Evolutionary conservation across 164 flowering plant genomes (phyloP).

Genomic region (Chloranthus sessilifolius): DNA sequence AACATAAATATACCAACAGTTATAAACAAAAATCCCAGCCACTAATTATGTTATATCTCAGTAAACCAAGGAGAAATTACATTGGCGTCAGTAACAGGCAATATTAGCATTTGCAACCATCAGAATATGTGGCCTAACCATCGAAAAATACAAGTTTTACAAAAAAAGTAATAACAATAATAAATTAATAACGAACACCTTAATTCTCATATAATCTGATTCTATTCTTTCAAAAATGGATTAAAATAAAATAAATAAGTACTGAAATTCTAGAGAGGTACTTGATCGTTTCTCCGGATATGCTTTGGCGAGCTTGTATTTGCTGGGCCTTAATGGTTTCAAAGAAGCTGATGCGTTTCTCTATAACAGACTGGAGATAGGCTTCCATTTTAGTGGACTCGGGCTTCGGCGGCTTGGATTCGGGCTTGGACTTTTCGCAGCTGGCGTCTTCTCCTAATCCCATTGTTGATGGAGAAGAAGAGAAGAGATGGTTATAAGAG

Average conservation of each 20-base stretch:
- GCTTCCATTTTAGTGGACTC: slow-evolving; percentile 15
- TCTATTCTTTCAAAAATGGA: no score
- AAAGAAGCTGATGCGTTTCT: slow-evolving; percentile 62
- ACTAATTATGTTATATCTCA: no score
- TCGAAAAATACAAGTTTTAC: neutral
- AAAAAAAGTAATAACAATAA: neutral
- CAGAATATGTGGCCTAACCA: neutral
- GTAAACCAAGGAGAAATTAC: no score
- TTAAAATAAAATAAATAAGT: neutral
- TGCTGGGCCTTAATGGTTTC: slow-evolving; percentile 50
- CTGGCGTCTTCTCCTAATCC: slow-evolving; percentile 22
- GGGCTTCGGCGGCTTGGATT: slow-evolving; percentile 1
- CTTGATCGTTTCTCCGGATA: slow-evolving; percentile 50
- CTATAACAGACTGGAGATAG: slow-evolving; percentile 50
- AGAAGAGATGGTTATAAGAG: neutral
- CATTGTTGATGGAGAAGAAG: slow-evolving; percentile 3
- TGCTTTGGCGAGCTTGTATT: slow-evolving; percentile 26
- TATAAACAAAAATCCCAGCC: no score
- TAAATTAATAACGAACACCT: neutral
- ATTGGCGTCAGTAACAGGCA: no score
- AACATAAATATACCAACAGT: no score
- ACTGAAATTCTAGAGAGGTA: no score
- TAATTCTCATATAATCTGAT: neutral
- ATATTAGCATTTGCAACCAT: neutral
- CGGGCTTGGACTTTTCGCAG: slow-evolving; percentile 6